Conservation (phyloP, 2,329 filamentous ascomycete genomes). For the Chrysosporium queenslandicum region DNA sequence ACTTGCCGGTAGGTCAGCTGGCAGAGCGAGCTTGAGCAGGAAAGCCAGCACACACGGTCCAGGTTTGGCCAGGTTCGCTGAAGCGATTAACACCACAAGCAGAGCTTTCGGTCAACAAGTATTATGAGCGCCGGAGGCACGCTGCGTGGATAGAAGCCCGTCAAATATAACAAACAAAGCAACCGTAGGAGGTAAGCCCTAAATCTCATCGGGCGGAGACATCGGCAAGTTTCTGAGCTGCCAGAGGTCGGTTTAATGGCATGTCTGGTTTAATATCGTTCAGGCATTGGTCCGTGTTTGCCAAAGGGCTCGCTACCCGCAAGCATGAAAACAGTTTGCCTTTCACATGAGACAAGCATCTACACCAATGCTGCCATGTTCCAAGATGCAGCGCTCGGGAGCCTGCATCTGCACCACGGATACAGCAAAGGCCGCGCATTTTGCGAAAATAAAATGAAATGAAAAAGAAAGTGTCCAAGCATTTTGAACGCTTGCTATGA, state of each 20-base stretch:
- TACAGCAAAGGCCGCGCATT: neutral
- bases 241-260: neutral
- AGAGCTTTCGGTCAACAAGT: neutral
- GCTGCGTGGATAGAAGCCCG: neutral
- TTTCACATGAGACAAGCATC: neutral
- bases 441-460: neutral
- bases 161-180: neutral
- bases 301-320: neutral
- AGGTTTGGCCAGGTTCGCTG: neutral
- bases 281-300: conserved; percentile 3
- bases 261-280: neutral
- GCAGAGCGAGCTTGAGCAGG: neutral
- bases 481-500: neutral
- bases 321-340: conserved; percentile 6
- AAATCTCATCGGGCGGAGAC: neutral
- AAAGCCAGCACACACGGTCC: neutral
- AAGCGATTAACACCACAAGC: neutral
- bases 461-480: neutral
- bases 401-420: conserved; percentile 10
- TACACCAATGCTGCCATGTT: neutral
- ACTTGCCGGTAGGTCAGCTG: neutral
- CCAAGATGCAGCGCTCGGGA: conserved; percentile 8
- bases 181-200: neutral
- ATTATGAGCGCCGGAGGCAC: neutral
- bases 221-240: too few species aligned